Evolutionary conservation across 495 filamentous ascomycete genomes (phyloP).

Genomic region (Penicillium egyptiacum): DNA sequence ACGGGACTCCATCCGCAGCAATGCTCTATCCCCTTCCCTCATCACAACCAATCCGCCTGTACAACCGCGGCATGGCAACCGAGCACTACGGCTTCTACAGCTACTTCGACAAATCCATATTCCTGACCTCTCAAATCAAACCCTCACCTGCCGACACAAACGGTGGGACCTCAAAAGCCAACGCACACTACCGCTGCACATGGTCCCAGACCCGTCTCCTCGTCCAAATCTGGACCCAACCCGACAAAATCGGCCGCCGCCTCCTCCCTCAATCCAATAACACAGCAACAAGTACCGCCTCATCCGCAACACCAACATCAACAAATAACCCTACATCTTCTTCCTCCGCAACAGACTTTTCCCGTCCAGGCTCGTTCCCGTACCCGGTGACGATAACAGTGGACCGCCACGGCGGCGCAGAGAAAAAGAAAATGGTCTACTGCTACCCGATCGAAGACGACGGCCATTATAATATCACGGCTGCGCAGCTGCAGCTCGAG

Average conservation of each 20-base stretch:
- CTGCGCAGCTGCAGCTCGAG: slow-evolving; percentile 57
- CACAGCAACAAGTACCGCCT: slow-evolving; percentile 14
- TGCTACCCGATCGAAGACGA: slow-evolving; percentile 60
- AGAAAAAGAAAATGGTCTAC: slow-evolving; percentile 64
- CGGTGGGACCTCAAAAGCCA: slow-evolving; percentile 60
- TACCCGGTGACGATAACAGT: slow-evolving; percentile 79
- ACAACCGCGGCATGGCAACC: slow-evolving; percentile 70
- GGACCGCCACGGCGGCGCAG: slow-evolving; percentile 75
- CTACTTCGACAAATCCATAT: slow-evolving; percentile 87
- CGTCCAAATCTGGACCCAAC: slow-evolving; percentile 84
- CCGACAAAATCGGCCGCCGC: slow-evolving; percentile 40
- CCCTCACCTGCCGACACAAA: slow-evolving; percentile 53
- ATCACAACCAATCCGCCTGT: slow-evolving; percentile 81
- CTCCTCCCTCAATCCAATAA: slow-evolving; percentile 36
- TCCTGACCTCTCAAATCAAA: slow-evolving; percentile 57
- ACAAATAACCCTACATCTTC: slow-evolving; percentile 23
- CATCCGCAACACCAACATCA: slow-evolving; percentile 25
- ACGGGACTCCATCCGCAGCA: slow-evolving; percentile 71
- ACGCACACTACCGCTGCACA: slow-evolving; percentile 70
- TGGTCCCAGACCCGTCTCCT: slow-evolving; percentile 83
- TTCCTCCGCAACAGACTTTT: slow-evolving; percentile 54
- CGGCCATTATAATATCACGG: slow-evolving; percentile 49
- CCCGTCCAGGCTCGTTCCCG: slow-evolving; percentile 73
- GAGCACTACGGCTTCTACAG: slow-evolving; percentile 96
- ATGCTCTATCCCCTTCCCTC: slow-evolving; percentile 63